Base-by-base conservation (phyloP, 179 eudicot genomes). In the Gypsophila paniculata region DNA sequence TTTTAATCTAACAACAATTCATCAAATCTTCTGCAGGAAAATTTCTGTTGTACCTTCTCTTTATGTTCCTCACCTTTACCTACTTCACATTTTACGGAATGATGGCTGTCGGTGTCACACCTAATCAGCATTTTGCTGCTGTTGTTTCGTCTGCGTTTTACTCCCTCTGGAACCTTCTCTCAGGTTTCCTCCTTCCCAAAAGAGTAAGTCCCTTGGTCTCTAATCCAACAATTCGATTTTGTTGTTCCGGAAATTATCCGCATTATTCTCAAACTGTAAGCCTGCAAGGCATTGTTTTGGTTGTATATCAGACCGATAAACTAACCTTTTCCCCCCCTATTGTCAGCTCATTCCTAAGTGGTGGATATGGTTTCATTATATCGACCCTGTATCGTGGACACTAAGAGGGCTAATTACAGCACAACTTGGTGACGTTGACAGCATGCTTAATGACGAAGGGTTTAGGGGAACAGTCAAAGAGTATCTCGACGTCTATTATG, bases 321-420 rank as follows among this genome's bases (percentile, higher is more conserved):
- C 14, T 17, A 19, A 34, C 32, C 18, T 46, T 66, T 49, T 63
- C n/a, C 12, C 72, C 72, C 51, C 34, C 65, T 62, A 5, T 36
- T 71, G n/a, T 59, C 82, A 93, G 99, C 65, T 60, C 32, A 94
- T 94, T 71, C 94, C 99, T 3, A 83, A 69, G 42, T 94, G 99
- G 97, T 94, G 99, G 99, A 76, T 91, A 32, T 91, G 97, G 97
- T 88, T 88, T 80, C 87, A 94, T 77, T 94, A 91, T 78, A 78
- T 94, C 26, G 72, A 85, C 79, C 99, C 99, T 12, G 81, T 91
- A 14, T 79, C 96, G 25, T 91, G 99, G 98, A 86, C 94, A 4
- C 68, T 94, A 66, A 81, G 86, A 0, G 99, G 99, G 26, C 62
- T 83, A 5, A 77, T 94, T 29, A 81, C 86, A 68, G 89, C 99